Evolutionary conservation across 257 asterid genomes (phyloP).

Genomic region (Echites panduratus): DNA sequence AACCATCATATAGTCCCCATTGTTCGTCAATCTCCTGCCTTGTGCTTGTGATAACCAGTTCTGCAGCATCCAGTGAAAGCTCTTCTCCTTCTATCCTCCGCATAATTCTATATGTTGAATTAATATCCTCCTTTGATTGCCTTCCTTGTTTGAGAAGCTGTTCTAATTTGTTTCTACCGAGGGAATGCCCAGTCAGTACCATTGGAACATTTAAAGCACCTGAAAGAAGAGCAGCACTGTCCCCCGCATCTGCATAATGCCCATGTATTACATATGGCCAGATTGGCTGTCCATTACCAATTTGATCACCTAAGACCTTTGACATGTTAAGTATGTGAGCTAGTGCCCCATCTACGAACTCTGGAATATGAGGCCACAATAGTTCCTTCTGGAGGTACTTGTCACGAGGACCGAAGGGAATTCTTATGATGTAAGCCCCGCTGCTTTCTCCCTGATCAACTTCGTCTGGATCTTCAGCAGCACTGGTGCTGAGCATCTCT

Average conservation of each 20-base stretch:
- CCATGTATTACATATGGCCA: conserved; percentile 88
- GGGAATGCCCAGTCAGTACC: conserved; percentile 82
- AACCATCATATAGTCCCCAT: conserved; percentile 88
- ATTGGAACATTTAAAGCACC: conserved; percentile 83
- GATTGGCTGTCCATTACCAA: conserved; percentile 62
- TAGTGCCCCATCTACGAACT: conserved; percentile 78
- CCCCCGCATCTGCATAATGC: conserved; percentile 91
- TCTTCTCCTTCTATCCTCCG: conserved; percentile 86
- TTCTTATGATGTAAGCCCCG: conserved; percentile 69
- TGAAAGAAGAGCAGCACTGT: conserved; percentile 77
- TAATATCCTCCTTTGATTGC: conserved; percentile 77
- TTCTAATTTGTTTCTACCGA: conserved; percentile 81
- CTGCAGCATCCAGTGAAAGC: conserved; percentile 75
- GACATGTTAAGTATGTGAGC: conserved; percentile 76
- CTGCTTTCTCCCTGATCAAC: conserved; percentile 61
- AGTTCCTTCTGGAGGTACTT: conserved; percentile 63
- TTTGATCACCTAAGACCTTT: conserved; percentile 68
- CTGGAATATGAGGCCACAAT: conserved; percentile 74
- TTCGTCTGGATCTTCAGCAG: conserved; percentile 46
- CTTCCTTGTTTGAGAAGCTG: conserved; percentile 79
- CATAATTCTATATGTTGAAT: conserved; percentile 74
- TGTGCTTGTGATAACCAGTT: conserved; percentile 75
- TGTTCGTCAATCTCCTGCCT: conserved; percentile 87
- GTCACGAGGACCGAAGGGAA: conserved; percentile 77
- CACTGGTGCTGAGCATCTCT: conserved; percentile 60